Base-by-base conservation (phyloP, 23 red algal genomes). In the Gracilaria caudata region DNA sequence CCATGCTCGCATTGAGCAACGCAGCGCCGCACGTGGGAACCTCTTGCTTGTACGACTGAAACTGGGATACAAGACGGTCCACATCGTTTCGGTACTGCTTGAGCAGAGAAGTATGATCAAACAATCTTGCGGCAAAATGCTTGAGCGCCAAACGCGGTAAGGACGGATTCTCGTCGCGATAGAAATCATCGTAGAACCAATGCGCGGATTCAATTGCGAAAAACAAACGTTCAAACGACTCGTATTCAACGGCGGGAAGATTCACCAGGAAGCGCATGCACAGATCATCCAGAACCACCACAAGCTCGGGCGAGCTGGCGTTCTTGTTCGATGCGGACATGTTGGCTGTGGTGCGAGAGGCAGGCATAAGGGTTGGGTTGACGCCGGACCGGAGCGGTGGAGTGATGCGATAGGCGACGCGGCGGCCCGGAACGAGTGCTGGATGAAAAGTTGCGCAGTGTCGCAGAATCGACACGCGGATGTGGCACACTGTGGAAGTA, bases 101-200 rank as follows among this genome's bases (percentile, higher is more conserved):
- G 3, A 99, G 88, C 21, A 95, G 58, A 0, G 83, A 72, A 0
- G 83, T 85, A 64, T 94, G 93, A 11, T 86, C 75, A 75, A 99
- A 99, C 1, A 99, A 44, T 70, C 57, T 33, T 20, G 68, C 76
- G 2, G 93, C 97, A 91, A 99, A 99, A 34, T 94, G 89, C 43
- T 83, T 80, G 25, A 95, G 76, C 23, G 64, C 40, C 33, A 95
- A 55, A 29, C 78, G 64, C n/a, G 97, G 97, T 11, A 99, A 79
- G 12, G 58, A 94, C 1, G 36, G 51, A 71, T 99, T 68, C 17
- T 83, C 39, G 23, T 95, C 97, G 26, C 97, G 79, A 46, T 87
- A 95, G 57, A 99, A 99, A 64, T 99, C 97, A 32, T 87, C 71
- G 89, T 99, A 99, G 45, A 99, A 99, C 97, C 97, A 99, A 84